Evolutionary conservation across 495 filamentous ascomycete species (phyloP).

Genomic region (Penicillium paradoxum): DNA sequence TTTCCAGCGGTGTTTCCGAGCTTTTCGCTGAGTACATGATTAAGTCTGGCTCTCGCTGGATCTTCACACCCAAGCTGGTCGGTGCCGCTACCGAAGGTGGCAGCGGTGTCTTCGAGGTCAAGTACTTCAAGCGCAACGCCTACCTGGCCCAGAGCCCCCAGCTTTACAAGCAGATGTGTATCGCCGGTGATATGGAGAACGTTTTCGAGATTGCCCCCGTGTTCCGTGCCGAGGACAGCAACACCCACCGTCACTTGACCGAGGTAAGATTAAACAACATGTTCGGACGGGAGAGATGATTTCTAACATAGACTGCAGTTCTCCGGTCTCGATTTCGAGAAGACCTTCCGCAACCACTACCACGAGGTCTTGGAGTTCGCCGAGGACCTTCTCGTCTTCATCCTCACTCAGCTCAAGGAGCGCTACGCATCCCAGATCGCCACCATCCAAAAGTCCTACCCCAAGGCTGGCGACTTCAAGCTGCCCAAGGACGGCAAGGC

Average conservation of each 20-base stretch:
- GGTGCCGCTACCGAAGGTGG: slow-evolving; percentile 91
- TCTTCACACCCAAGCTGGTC: slow-evolving; percentile 85
- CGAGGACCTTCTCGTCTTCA: slow-evolving; percentile 80
- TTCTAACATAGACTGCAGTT: slow-evolving; percentile 45
- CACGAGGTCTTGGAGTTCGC: slow-evolving; percentile 77
- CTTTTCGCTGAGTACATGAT: slow-evolving; percentile 78
- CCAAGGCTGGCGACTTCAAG: slow-evolving; percentile 53
- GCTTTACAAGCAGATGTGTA: slow-evolving; percentile 94
- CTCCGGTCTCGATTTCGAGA: slow-evolving; percentile 94
- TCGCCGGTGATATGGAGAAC: slow-evolving; percentile 83
- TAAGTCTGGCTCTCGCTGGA: slow-evolving; percentile 72
- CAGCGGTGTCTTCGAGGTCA: slow-evolving; percentile 84
- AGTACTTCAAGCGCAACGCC: slow-evolving; percentile 82
- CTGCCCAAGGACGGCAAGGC: slow-evolving; percentile 66
- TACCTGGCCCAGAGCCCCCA: slow-evolving; percentile 93
- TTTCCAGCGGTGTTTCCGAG: slow-evolving; percentile 76
- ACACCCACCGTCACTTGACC: slow-evolving; percentile 93
- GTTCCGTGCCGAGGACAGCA: slow-evolving; percentile 95
- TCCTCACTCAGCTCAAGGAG: slow-evolving; percentile 72
- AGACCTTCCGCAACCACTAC: slow-evolving; percentile 87
- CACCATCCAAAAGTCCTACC: slow-evolving; percentile 56
- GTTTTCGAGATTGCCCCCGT: slow-evolving; percentile 90
- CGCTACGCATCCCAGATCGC: slow-evolving; percentile 64
- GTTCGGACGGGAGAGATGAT: slow-evolving; percentile 50
- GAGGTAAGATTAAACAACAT: slow-evolving; percentile 47